Evolutionary conservation across 305 asterid species (phyloP).

Genomic region (Rubia tinctorum): DNA sequence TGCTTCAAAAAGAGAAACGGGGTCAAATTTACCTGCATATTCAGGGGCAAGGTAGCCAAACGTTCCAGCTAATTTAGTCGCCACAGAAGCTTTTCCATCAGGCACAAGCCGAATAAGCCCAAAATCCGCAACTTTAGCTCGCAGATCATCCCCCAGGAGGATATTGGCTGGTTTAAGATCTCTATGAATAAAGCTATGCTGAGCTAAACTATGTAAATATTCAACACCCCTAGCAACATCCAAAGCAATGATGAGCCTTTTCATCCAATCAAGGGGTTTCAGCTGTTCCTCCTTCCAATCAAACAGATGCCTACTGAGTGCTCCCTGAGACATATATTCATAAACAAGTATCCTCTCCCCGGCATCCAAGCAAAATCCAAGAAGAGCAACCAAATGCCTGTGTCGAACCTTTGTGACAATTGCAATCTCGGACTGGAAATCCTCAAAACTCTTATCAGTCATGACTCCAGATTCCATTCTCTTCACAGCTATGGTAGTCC

Average conservation of each 20-base stretch:
- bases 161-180: conserved; percentile 94
- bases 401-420: conserved; percentile 92
- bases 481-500: conserved; percentile 86
- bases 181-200: conserved; percentile 89
- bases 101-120: conserved; percentile 97
- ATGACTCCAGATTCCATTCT: conserved; percentile 88
- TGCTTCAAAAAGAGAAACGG: neutral
- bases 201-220: conserved; percentile 88
- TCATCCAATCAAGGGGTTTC: conserved; percentile 88
- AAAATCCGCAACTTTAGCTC: conserved; percentile 94
- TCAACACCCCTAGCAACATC: conserved; percentile 98
- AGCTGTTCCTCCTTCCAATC: conserved; percentile 74
- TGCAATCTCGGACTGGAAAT: conserved; percentile 86
- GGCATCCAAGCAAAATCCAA: conserved; percentile 88
- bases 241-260: conserved; percentile 75
- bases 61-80: conserved; percentile 87
- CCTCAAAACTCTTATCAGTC: conserved; percentile 83
- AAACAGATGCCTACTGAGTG: conserved; percentile 79
- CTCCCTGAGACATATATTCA: conserved; percentile 95
- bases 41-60: conserved; percentile 99
- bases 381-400: conserved; percentile 86
- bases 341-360: conserved; percentile 82
- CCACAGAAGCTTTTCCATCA: conserved; percentile 82
- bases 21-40: conserved; percentile 68
- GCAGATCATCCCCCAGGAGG: conserved; percentile 93